Conservation (phyloP, 805 yeast genomes). For the Cyberlindnera misumaiensis region DNA sequence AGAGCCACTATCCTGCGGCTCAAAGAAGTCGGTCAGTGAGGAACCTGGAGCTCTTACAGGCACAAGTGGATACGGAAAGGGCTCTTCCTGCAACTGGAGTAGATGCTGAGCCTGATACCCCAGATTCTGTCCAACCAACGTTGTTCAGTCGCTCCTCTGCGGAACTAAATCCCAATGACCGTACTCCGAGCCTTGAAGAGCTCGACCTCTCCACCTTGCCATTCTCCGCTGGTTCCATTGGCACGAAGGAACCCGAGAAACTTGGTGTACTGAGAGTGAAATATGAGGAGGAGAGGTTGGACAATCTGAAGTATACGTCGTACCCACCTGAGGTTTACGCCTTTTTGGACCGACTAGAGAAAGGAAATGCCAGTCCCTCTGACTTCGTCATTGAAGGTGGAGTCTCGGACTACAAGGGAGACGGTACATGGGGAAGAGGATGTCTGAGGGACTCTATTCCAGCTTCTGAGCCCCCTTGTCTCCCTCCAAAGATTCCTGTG, state of each 20-base stretch:
- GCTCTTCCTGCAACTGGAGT: background rate
- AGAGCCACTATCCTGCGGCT: slow-evolving; percentile 5
- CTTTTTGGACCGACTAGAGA: slow-evolving; percentile 16
- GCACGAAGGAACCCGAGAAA: slow-evolving; percentile 3
- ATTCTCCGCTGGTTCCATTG: slow-evolving; percentile 20
- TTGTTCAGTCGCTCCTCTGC: slow-evolving; percentile 3
- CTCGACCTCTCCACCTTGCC: slow-evolving; percentile 12
- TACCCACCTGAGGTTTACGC: slow-evolving; percentile 16
- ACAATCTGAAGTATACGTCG: slow-evolving; percentile 3
- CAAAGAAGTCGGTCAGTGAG: slow-evolving; percentile 1
- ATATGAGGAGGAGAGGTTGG: slow-evolving; percentile 3
- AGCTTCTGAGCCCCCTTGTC: slow-evolving; percentile 10
- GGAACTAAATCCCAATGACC: slow-evolving; percentile 1
- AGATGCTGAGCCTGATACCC: background rate
- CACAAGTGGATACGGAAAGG: background rate
- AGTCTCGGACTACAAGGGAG: slow-evolving; percentile 20
- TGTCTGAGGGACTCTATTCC: slow-evolving; percentile 14
- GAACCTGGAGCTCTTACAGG: background rate
- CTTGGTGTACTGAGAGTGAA: slow-evolving; percentile 3
- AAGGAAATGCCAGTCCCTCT: slow-evolving; percentile 8
- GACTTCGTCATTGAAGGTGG: slow-evolving; percentile 20
- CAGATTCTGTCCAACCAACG: background rate
- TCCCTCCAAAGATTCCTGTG: slow-evolving; percentile 23
- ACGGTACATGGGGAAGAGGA: slow-evolving; percentile 20
- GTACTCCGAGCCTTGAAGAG: slow-evolving; percentile 1